A percentile compares a stretch with the other conserved stretches of the same genome.
These are phyloP conservation scores for Ascochyta fabae DNA, from an alignment of 2,329 filamentous ascomycete species.

Conservation along the genomic window DNA sequence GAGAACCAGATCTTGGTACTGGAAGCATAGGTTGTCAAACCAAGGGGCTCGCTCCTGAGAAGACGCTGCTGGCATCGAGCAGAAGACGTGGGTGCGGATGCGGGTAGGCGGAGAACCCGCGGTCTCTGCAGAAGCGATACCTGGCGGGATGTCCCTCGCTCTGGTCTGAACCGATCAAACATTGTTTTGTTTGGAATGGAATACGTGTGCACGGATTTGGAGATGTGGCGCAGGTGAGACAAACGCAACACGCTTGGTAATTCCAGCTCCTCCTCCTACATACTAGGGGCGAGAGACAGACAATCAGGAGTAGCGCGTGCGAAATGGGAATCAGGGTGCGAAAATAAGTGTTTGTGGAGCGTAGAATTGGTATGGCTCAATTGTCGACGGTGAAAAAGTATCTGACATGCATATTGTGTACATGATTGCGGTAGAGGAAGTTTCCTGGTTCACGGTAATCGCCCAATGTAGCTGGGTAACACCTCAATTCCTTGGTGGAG, in stretches of 20 bases:
- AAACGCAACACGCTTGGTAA: background rate
- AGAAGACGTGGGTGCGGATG: constrained; percentile 1
- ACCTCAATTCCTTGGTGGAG: background rate
- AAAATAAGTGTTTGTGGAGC: background rate
- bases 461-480: background rate
- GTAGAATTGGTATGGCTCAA: background rate
- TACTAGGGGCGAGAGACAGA: background rate
- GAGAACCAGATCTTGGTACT: background rate
- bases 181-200: background rate
- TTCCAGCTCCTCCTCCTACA: no score
- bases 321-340: background rate
- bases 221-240: background rate
- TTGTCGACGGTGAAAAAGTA: background rate
- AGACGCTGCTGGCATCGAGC: background rate
- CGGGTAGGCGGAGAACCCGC: constrained; percentile 3
- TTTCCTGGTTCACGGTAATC: background rate
- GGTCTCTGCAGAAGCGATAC: constrained; percentile 3
- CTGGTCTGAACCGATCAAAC: background rate
- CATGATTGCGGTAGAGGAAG: no score
- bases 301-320: background rate
- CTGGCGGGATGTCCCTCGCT: background rate
- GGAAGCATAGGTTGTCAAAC: background rate
- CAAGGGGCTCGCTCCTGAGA: background rate
- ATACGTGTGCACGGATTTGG: background rate
- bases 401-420: background rate